Conservation (phyloP, 1,284 basidiomycete genomes). For the Tremellales sp. region DNA sequence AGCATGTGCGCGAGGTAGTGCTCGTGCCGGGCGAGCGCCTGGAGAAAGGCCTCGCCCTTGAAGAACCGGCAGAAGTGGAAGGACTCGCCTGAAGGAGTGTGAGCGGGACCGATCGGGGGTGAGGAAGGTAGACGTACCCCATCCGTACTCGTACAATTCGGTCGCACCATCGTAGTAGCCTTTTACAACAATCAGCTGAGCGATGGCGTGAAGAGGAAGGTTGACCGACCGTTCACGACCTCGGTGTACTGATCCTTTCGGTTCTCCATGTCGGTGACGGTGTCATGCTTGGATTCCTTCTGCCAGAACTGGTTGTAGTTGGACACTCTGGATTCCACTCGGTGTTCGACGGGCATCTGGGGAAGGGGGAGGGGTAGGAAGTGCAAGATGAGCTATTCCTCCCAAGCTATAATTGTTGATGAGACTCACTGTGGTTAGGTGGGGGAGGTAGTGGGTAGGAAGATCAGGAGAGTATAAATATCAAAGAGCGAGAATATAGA, state of each 20-base stretch:
- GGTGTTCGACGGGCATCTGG: constrained; percentile 59
- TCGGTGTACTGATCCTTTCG: constrained; percentile 83
- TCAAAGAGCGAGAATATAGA: too few species aligned
- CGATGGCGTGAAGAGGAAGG: neutral
- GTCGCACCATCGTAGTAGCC: constrained; percentile 97
- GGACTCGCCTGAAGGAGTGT: constrained; percentile 55
- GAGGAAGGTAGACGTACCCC: constrained; percentile 25
- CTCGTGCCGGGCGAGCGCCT: constrained; percentile 87
- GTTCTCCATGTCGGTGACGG: constrained; percentile 63
- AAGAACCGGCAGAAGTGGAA: constrained; percentile 99
- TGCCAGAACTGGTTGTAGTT: constrained; percentile 96
- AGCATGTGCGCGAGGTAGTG: constrained; percentile 92
- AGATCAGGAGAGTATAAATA: too few species aligned
- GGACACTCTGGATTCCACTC: constrained; percentile 75
- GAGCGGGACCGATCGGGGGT: neutral
- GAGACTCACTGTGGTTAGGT: too few species aligned
- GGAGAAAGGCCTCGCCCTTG: constrained; percentile 85
- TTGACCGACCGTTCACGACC: constrained; percentile 77
- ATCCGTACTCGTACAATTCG: constrained; percentile 91
- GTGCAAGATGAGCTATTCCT: neutral
- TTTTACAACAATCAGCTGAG: constrained; percentile 36
- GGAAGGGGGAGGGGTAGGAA: neutral
- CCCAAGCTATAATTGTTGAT: too few species aligned
- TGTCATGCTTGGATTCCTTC: constrained; percentile 73
- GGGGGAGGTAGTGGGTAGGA: too few species aligned